Conservation (phyloP, 2,329 filamentous ascomycete genomes). For the Zopfia rhizophila region DNA sequence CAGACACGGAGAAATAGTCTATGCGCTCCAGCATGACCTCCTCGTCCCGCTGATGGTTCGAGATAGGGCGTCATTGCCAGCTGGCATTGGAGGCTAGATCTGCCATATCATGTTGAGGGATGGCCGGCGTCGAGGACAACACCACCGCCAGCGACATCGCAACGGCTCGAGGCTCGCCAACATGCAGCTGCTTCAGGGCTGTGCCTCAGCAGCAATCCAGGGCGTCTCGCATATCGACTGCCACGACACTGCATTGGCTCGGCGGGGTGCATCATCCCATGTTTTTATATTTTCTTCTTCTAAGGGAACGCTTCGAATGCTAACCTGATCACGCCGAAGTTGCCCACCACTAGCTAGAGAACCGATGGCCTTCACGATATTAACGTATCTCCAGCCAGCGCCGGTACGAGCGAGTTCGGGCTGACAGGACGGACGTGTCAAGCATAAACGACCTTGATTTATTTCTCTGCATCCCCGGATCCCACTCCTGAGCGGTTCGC, state of each 20-base stretch:
- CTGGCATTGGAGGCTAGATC: constrained; percentile 44
- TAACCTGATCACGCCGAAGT: constrained; percentile 11
- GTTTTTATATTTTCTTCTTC: constrained; percentile 23
- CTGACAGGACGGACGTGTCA: constrained; percentile 33
- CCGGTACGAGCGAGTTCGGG: constrained; percentile 25
- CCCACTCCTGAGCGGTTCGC: constrained; percentile 38
- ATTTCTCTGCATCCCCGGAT: background rate
- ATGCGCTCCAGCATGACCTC: constrained; percentile 34
- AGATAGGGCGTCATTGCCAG: constrained; percentile 48
- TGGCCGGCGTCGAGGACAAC: constrained; percentile 23
- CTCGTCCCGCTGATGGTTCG: constrained; percentile 38
- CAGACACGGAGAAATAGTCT: constrained; percentile 28
- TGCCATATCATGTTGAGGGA: constrained; percentile 13
- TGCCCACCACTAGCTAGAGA: constrained; percentile 37
- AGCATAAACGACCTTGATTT: constrained; percentile 4
- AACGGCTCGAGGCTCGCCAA: constrained; percentile 26
- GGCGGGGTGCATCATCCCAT: constrained; percentile 26
- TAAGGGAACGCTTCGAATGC: constrained; percentile 3
- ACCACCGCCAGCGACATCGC: constrained; percentile 26
- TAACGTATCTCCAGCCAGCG: too few species aligned
- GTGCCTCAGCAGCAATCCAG: constrained; percentile 26
- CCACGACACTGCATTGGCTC: constrained; percentile 37
- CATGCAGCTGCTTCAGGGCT: constrained; percentile 30
- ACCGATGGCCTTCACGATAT: constrained; percentile 14
- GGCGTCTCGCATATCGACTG: constrained; percentile 28